Evolutionary conservation across 345 rosid species (phyloP).

Genomic region (Pistacia integerrima): DNA sequence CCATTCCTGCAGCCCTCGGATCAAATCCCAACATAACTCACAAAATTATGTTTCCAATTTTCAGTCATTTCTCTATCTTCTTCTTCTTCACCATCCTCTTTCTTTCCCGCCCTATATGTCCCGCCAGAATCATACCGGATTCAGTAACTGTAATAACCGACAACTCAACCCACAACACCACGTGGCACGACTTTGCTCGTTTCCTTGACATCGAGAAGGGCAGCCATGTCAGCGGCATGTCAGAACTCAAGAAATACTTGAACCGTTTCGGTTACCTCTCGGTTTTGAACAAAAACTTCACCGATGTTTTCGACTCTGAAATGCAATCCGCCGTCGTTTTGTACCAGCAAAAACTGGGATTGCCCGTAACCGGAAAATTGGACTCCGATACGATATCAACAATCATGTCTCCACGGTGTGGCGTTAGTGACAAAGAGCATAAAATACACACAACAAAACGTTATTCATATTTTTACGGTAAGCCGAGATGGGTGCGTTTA

Average conservation of each 20-base stretch:
- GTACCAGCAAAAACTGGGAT: conserved; percentile 67
- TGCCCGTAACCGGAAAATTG: conserved; percentile 63
- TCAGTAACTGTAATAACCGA: conserved; percentile 33
- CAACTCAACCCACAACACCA: conserved; percentile 38
- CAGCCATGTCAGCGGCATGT: conserved; percentile 70
- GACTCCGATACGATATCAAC: conserved; percentile 61
- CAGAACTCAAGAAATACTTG: conserved; percentile 82
- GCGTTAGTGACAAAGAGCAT: conserved; percentile 51
- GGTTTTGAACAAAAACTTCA: conserved; percentile 34
- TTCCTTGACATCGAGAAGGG: conserved; percentile 70
- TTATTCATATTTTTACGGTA: conserved; percentile 68
- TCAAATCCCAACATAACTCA: conserved; percentile 17
- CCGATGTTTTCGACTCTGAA: conserved; percentile 61
- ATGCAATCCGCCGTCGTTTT: conserved; percentile 55
- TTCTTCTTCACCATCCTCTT: conserved; percentile 24
- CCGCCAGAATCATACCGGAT: conserved; percentile 50
- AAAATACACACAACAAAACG: conserved; percentile 42
- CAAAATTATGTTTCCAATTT: conserved; percentile 39
- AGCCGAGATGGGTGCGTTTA: conserved; percentile 63
- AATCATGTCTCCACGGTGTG: conserved; percentile 80
- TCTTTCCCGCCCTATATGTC: conserved; percentile 32
- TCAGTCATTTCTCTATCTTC: conserved; percentile 33
- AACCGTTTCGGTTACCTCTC: conserved; percentile 76
- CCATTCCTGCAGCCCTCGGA: conserved; percentile 5
- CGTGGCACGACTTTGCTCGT: conserved; percentile 75